A percentile compares a stretch with the other conserved stretches of the same genome.
These are phyloP conservation scores for Coemansia sp. DNA, from an alignment of 192 early-diverging fungal genomes.

Conservation along the genomic window DNA sequence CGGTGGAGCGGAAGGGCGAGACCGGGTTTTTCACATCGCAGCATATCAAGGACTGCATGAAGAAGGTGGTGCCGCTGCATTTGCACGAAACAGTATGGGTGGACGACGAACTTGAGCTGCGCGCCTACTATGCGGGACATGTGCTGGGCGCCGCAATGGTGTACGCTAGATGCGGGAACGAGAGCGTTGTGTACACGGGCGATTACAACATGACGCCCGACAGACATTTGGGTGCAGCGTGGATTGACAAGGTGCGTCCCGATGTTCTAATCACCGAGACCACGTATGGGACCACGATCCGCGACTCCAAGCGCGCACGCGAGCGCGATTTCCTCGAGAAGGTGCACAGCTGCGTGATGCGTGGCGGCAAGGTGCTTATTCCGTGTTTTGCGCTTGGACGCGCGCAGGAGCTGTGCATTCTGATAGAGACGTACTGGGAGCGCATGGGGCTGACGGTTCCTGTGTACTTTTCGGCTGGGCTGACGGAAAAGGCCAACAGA, in stretches of 20 bases:
- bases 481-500: constrained; percentile 92
- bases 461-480: constrained; percentile 94
- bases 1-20: constrained; percentile 86
- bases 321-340: constrained; percentile 94
- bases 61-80: constrained; percentile 88
- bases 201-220: constrained; percentile 93
- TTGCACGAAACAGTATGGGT: constrained; percentile 83
- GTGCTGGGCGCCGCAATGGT: constrained; percentile 99
- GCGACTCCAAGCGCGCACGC: constrained; percentile 88
- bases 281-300: constrained; percentile 95
- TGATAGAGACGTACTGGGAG: constrained; percentile 96
- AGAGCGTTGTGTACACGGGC: constrained; percentile 84
- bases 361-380: constrained; percentile 89
- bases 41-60: constrained; percentile 93
- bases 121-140: constrained; percentile 95
- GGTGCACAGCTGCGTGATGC: constrained; percentile 73
- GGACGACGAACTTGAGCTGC: constrained; percentile 80
- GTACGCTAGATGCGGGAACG: constrained; percentile 67
- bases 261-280: constrained; percentile 95
- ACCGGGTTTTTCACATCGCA: constrained; percentile 85
- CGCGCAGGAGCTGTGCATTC: constrained; percentile 95
- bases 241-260: constrained; percentile 92
- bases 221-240: constrained; percentile 90
- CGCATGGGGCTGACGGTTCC: constrained; percentile 85
- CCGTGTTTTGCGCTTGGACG: constrained; percentile 98